phyloP scores from a whole-genome alignment of 2,329 filamentous ascomycete species.

The Paecilomyces sp. region DNA sequence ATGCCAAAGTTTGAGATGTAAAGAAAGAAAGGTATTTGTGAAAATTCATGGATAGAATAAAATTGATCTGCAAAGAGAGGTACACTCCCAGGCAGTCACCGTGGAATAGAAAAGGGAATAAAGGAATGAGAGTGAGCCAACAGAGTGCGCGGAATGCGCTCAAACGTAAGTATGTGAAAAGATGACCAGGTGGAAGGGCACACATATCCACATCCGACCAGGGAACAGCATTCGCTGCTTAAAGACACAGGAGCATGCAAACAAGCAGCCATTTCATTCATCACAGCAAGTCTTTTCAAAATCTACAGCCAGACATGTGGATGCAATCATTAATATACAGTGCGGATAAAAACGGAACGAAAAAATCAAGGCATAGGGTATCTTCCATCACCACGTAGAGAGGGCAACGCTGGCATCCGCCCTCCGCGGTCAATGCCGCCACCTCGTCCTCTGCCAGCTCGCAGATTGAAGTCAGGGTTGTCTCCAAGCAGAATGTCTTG shows the following conservation, averaged over 20 bases:
- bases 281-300: not conserved
- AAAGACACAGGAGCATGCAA: not conserved
- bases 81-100: not conserved
- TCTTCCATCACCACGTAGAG: constrained; percentile 2
- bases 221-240: not conserved
- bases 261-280: not conserved
- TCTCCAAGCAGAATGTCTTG: constrained; percentile 68
- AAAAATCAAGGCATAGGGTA: constrained; percentile 2
- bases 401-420: constrained; percentile 10
- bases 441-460: constrained; percentile 25
- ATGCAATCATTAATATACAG: not conserved
- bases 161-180: not conserved
- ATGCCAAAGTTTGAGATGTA: not conserved
- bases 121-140: not conserved
- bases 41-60: not conserved
- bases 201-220: not conserved
- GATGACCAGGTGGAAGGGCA: not conserved
- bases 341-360: not conserved
- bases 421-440: constrained; percentile 9
- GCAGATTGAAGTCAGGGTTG: constrained; percentile 82
- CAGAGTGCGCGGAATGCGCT: not conserved
- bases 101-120: not conserved
- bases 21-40: not conserved
- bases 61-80: not conserved
- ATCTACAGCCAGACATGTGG: not conserved